Evolutionary conservation across 495 filamentous ascomycete genomes (phyloP), one percentile per base, ranked within the genome.

Genomic region (Xylona heveae): DNA sequence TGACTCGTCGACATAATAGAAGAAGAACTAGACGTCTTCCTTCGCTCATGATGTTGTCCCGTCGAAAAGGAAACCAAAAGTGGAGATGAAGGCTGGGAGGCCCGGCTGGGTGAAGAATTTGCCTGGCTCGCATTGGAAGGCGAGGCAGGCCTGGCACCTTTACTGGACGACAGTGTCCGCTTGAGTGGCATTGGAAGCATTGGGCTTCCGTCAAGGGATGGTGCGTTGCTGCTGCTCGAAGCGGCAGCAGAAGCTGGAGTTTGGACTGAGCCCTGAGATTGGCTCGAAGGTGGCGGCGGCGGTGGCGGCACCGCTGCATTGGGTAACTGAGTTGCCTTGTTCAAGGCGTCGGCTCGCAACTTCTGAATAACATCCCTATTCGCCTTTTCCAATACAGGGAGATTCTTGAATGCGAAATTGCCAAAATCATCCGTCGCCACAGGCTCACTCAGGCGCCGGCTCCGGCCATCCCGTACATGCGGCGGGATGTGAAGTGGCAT

Each of bases 291-390:
- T n/a, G n/a, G n/a, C n/a, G n/a, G n/a, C 7, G 23, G 23, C 12
- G 23, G 12, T 25, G 7, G 23, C 12, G 23, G 8, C 23, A 25
- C 8, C 8, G 23, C 23, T 7, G 23, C 7, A 25, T 12, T 25
- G 8, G 23, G 23, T 7, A 7, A 7, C 8, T 12, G 23, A 25
- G 23, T 25, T 25, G 23, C 7, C 8, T 25, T 9, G n/a, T n/a
- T n/a, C 50, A 58, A 49, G 13, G 55, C 84, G 46, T 94, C 85
- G 17, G 81, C 79, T 6, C 83, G 68, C 35, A 97, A 62, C 44
- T 93, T 92, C 44, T 95, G 83, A 23, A 97, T 88, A 25, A 94
- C 80, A 48, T 97, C 90, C 46, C 95, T 95, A 48, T 97, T 97
- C 23, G 90, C 88, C 48, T 92, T 95, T 47, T 94, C 85, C 13